A percentile compares a stretch with the other conserved stretches of the same genome.
These are phyloP conservation scores for Vigna trinervia DNA, from an alignment of 306 rosid genomes.

Conservation along the genomic window DNA sequence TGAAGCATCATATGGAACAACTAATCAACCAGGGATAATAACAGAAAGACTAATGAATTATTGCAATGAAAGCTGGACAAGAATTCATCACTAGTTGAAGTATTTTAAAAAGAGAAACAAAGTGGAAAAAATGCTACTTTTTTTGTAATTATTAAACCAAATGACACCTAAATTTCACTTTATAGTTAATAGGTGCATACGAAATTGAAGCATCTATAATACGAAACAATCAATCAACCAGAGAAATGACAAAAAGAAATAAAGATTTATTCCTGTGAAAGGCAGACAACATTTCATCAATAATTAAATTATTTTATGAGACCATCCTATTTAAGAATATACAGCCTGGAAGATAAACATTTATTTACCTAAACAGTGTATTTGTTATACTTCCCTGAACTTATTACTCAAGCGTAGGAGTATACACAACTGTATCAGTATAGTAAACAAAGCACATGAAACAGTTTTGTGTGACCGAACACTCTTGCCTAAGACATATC, in stretches of 20 bases:
- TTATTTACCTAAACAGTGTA: slow-evolving; percentile 6
- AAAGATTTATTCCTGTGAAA: slow-evolving; percentile 30
- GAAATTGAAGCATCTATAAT: slow-evolving; percentile 37
- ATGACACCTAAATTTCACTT: slow-evolving; percentile 9
- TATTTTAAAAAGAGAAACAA: neutral
- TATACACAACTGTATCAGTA: slow-evolving; percentile 34
- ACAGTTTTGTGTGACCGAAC: slow-evolving; percentile 8
- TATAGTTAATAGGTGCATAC: slow-evolving; percentile 6
- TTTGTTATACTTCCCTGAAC: slow-evolving; percentile 26
- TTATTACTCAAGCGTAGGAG: slow-evolving; percentile 24
- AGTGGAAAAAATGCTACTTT: neutral
- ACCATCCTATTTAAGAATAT: slow-evolving; percentile 36
- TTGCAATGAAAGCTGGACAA: slow-evolving; percentile 31
- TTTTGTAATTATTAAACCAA: neutral
- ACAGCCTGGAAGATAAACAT: slow-evolving; percentile 27
- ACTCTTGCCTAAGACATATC: slow-evolving; percentile 28
- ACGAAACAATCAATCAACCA: slow-evolving; percentile 34
- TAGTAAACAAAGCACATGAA: slow-evolving; percentile 21
- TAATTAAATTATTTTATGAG: slow-evolving; percentile 34
- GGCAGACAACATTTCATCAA: slow-evolving; percentile 35
- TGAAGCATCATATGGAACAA: slow-evolving; percentile 33
- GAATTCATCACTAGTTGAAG: slow-evolving; percentile 36
- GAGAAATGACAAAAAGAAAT: slow-evolving; percentile 7
- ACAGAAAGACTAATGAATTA: neutral
- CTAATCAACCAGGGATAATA: slow-evolving; percentile 29